Base-by-base conservation (phyloP, 164 flowering plant genomes). In the Vitis amurensis region DNA sequence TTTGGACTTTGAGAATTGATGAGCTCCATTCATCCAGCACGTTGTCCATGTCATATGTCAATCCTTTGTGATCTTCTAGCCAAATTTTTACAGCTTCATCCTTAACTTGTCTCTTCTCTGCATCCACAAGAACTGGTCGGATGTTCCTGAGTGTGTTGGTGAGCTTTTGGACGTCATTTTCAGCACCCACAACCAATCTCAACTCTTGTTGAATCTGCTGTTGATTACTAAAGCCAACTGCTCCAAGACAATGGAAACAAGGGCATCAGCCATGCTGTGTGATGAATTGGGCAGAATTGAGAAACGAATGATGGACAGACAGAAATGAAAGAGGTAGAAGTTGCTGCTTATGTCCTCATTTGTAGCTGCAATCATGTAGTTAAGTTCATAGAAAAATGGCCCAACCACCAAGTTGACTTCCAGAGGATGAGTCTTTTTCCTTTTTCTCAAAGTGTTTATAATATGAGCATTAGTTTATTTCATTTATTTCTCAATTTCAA, bases 1-100 rank as follows among this genome's bases (percentile, higher is more conserved):
- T 31, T 31, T 31, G 44, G 44, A 31, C 5, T 31, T 31, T 31
- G 44, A 31, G 64, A 16, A 59, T 27, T 4, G 14, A 63, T 14
- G 59, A 64, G 30, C 50, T 55, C 81, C 81, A 78, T 57, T 72
- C 76, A 44, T 78, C 81, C 37, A 74, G 8, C 51, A 74, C 73
- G 15, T 74, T 76, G 0, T 72, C 76, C 15, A 72, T 52, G 31
- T 71, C 75, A 17, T 71, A 72, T 11, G 71, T 50, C 0, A 55
- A 49, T 5, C 60, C 64, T 47, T 65, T 69, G 47, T 74, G 78
- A 47, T 56, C 50, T 2, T 60, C 57, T 30, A 78, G 4, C 81
- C 81, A 78, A 11, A n/a, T 8, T 14, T 44, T 29, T 9, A 71
- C 75, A 3, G 14, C 1, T 0, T 30, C 51, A 0, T 71, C 75